phyloP scores from a whole-genome alignment of 2,329 filamentous ascomycete species.

The Chrysoporthe deuterocubensis region DNA sequence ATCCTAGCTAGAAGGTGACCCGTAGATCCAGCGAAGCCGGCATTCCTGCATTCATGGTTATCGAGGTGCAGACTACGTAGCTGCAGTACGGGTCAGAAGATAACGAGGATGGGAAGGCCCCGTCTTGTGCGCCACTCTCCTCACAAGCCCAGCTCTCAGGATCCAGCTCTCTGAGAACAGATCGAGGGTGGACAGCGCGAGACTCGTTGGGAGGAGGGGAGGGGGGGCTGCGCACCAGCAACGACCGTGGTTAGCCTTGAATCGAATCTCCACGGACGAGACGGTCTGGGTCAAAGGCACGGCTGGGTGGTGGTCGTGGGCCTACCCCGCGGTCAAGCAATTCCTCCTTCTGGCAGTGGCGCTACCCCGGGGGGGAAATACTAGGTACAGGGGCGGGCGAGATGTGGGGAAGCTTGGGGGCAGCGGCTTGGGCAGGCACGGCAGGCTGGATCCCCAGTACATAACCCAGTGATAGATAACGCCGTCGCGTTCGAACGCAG shows the following conservation, averaged over 20 bases:
- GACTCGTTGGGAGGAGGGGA: background rate
- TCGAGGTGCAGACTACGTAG: background rate
- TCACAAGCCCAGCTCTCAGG: no score
- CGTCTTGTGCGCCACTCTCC: no score
- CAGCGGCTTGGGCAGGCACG: slow-evolving; percentile 23
- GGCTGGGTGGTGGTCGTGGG: background rate
- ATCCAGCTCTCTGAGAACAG: no score
- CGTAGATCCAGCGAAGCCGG: background rate
- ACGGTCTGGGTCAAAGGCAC: background rate
- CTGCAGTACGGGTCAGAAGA: background rate
- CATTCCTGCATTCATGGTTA: background rate
- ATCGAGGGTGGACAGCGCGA: background rate
- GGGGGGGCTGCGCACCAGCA: background rate
- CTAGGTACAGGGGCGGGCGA: background rate
- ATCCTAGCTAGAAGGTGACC: background rate
- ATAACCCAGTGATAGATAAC: slow-evolving; percentile 2
- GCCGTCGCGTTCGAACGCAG: background rate
- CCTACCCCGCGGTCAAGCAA: slow-evolving; percentile 2
- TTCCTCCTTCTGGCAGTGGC: background rate
- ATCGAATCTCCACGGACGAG: background rate
- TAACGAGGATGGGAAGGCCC: no score
- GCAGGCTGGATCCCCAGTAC: background rate
- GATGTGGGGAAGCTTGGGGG: slow-evolving; percentile 25
- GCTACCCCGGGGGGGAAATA: slow-evolving; percentile 24
- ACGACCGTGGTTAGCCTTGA: background rate